Evolutionary conservation across 805 yeast species (phyloP), one percentile per base, ranked within the genome.

Genomic region (Ogataea paraovalis): DNA sequence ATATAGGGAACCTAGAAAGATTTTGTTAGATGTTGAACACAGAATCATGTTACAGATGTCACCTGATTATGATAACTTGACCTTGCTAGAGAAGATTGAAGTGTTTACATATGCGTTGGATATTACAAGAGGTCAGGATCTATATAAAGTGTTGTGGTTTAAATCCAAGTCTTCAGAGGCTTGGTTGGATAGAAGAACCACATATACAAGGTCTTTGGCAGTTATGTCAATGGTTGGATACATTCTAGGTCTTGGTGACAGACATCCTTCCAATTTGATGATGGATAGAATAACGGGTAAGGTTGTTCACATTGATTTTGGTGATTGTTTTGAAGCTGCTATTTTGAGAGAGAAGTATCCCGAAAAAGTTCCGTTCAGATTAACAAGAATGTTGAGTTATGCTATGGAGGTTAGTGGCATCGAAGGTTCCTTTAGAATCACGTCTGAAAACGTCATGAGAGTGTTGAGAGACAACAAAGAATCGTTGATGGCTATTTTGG

Each of bases 341-440:
- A 90, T 92, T 43, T 70, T 94, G 51, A 80, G 99, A 56, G 99
- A 95, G 57, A 94, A 94, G 64, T 95, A 87, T 66, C 99, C 99
- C 0, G 99, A 94, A 61, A 92, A 91, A 65, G 99, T 94, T 21
- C 99, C 99, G 7, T 94, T 94, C 72, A 78, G 99, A 65, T 75
- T 94, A 49, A 94, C 99, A 0, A 75, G 99, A 66, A 94, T 94
- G 99, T 74, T 95, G 54, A 90, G 95, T 20, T 90, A 90, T 65
- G 99, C 98, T 0, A 92, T 94, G 97, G 99, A 95, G 65, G 98
- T 94, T 2, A 87, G 96, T 68, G 99, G 99, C 7, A 90, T 94
- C 52, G 98, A 94, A 67, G 99, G 99, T 3, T 87, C 96, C 32
- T 94, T 88, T 76, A 78, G 98, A 58, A 91, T 94, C 36, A 91